Evolutionary conservation across 192 early-diverging fungal species (phyloP), one percentile per base, ranked within the genome.

Genomic region (Cladochytrium replicatum): DNA sequence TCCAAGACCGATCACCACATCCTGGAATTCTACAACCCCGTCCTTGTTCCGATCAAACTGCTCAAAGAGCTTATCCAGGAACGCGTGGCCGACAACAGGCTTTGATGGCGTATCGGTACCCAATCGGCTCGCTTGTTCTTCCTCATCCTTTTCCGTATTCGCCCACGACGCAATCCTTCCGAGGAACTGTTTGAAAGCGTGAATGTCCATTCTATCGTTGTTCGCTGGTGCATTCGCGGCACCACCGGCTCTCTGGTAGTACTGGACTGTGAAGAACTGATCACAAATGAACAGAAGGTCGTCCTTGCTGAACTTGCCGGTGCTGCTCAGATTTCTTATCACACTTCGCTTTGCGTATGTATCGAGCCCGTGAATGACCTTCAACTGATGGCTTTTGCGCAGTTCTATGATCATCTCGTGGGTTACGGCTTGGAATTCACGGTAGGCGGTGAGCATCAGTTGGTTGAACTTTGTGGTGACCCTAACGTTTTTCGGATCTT

Each of bases 311-410:
- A 97, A 97, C 29, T 77, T 75, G 41, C 76, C 74, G 7, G 75
- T 75, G 40, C 82, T 71, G 15, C 77, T 67, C 26, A 97, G 68
- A 55, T 87, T 87, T 25, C 91, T 78, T 45, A 94, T 71, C n/a
- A 83, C 75, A 3, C 81, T 82, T 52, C 89, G 86, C 54, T 97
- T 97, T 0, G 89, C 86, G 55, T 89, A 97, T 46, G 82, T 80
- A 68, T 91, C 86, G 52, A 97, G 80, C n/a, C 86, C 82, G 50
- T 91, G 89, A 29, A 91, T 84, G 5, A 95, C 86, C 57, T 85
- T 86, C 46, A 94, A 74, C 59, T 93, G 88, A 55, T 87, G 81
- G 19, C 80, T 76, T 37, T 84, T 81, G 29, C 94, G 78, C 41
- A 91, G 63, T 46, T 91, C 86, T 6, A 71, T 71, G 32, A 97